Base-by-base conservation (phyloP, 352 stramenopile genomes). In the Globisporangium heterothallicum region DNA sequence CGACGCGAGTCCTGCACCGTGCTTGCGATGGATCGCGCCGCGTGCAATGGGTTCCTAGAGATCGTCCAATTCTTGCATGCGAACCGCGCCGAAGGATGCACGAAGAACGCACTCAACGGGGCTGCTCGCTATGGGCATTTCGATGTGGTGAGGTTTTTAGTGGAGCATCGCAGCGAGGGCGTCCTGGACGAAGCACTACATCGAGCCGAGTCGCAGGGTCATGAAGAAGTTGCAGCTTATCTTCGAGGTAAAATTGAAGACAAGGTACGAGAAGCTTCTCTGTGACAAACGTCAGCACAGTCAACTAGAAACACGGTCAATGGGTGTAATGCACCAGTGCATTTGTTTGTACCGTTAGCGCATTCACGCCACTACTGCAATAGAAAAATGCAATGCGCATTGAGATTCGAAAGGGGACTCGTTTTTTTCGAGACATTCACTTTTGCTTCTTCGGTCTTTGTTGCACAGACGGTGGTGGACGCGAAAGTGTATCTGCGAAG, bases 11-110 rank as follows among this genome's bases (percentile, higher is more conserved):
- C 29, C 1, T 57, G 29, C 41, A 58, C 48, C 3, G 19, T 5
- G 14, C 36, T 43, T 14, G 56, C 56, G 16, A 63, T 63, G 56
- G 51, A 63, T 27, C 32, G 56, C 34, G 56, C 56, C 4, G 56
- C 56, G 6, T 56, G 47, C 55, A 52, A 61, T 19, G 55, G 48
- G 9, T 62, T 58, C 41, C 56, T 58, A 21, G n/a, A 35, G 26
- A 29, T 42, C 26, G 49, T 56, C 3, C 7, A 8, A 16, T 56
- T 43, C 26, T 22, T 49, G 27, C 49, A 56, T 42, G 42, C 19
- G 16, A 24, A 56, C 26, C 49, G 40, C 19, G 18, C 49, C 7
- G 49, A 49, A 10, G 40, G 49, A 0, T 56, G 40, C 49, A 56
- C 40, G 40, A 49, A 49, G 25, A 40, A 40, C 13, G 49, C 49